These are phyloP conservation scores for Escovopsis weberi DNA, from an alignment of 2,329 filamentous ascomycete genomes.

Conservation along the genomic window DNA sequence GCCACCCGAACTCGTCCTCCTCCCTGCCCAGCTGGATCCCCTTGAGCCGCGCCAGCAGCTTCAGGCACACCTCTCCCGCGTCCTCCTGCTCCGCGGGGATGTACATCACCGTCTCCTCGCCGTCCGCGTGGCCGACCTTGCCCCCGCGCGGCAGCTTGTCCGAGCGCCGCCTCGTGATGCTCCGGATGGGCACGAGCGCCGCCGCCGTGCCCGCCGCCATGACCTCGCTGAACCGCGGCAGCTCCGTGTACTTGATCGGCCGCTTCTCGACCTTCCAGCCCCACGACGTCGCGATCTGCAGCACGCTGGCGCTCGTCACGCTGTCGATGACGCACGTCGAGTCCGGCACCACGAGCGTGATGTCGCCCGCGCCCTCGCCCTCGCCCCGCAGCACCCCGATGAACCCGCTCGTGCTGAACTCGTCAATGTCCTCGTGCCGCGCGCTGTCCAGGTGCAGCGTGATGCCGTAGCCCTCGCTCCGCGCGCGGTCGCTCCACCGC, in stretches of 20 bases:
- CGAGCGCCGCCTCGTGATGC: slow-evolving; percentile 55
- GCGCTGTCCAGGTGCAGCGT: slow-evolving; percentile 85
- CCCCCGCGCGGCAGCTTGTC: slow-evolving; percentile 16
- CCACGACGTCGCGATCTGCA: slow-evolving; percentile 59
- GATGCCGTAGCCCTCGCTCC: slow-evolving; percentile 73
- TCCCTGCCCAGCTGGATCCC: slow-evolving; percentile 74
- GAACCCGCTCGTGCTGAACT: slow-evolving; percentile 92
- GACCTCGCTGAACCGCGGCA: slow-evolving; percentile 50
- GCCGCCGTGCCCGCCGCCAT: slow-evolving; percentile 88
- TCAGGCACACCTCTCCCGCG: slow-evolving; percentile 57
- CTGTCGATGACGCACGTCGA: slow-evolving; percentile 77
- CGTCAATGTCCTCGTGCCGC: slow-evolving; percentile 73
- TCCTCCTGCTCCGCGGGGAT: slow-evolving; percentile 44
- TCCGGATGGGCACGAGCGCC: slow-evolving; percentile 79
- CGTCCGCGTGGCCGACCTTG: slow-evolving; percentile 21
- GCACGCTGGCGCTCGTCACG: slow-evolving; percentile 68
- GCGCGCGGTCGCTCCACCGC: slow-evolving; percentile 70
- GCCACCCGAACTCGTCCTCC: slow-evolving; percentile 66
- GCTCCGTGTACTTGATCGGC: slow-evolving; percentile 47
- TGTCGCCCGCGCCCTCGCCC: slow-evolving; percentile 34
- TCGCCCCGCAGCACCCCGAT: slow-evolving; percentile 49
- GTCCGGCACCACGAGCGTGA: slow-evolving; percentile 75
- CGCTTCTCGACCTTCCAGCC: slow-evolving; percentile 77
- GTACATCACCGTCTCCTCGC: slow-evolving; percentile 38
- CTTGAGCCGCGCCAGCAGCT: slow-evolving; percentile 63